phyloP scores from a whole-genome alignment of 345 rosid species.

The Lepidium africanum region DNA sequence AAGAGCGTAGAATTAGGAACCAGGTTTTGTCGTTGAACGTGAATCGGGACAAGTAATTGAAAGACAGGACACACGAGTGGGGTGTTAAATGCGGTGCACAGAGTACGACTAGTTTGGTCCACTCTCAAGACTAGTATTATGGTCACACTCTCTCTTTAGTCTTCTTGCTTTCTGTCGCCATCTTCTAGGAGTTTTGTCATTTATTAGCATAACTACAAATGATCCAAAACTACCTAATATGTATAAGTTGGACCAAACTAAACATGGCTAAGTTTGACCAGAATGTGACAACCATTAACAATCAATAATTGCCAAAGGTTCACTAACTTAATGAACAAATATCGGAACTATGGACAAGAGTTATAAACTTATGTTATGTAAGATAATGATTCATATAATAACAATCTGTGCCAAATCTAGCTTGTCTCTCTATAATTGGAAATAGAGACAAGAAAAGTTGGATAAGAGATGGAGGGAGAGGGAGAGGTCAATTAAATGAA shows the following conservation, averaged over 20 bases:
- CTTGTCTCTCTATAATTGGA: neutral
- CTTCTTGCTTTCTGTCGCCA: conserved; percentile 27
- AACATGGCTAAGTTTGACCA: neutral
- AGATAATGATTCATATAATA: neutral
- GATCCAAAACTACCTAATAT: neutral
- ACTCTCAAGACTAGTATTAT: conserved; percentile 7
- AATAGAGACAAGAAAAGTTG: neutral
- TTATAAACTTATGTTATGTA: neutral
- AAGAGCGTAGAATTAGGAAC: conserved; percentile 24
- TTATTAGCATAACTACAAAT: conserved; percentile 1
- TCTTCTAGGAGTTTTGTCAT: conserved; percentile 20
- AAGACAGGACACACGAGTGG: conserved; percentile 34
- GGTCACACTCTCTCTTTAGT: neutral
- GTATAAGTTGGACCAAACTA: conserved; percentile 3
- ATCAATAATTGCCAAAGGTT: neutral
- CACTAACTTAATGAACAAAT: neutral
- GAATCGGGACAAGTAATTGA: conserved; percentile 19
- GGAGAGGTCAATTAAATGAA: neutral
- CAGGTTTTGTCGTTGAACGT: conserved; percentile 19
- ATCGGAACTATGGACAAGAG: neutral
- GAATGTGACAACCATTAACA: neutral
- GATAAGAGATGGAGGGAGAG: conserved; percentile 4
- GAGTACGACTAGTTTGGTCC: conserved; percentile 18
- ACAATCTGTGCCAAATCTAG: neutral
- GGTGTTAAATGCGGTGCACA: conserved; percentile 24